Percentiles rank a stretch among this genome's conserved stretches.
Conservation (phyloP, 2,329 filamentous ascomycete species). For the Penicillium sp. region DNA sequence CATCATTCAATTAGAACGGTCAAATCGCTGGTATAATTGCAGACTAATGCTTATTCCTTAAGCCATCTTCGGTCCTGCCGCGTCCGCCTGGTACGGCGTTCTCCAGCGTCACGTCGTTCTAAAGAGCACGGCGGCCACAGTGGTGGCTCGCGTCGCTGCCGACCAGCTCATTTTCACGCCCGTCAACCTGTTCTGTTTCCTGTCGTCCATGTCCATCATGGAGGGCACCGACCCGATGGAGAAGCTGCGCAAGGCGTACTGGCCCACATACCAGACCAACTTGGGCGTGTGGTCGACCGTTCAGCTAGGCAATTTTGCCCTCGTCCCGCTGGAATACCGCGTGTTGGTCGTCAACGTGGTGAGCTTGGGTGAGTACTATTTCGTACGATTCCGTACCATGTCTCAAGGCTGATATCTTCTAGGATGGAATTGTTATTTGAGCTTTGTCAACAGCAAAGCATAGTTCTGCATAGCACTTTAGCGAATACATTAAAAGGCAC, state of each 20-base stretch:
- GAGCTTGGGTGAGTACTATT: constrained; percentile 55
- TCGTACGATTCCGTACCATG: neutral
- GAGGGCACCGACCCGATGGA: constrained; percentile 65
- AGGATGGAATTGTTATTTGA: constrained; percentile 60
- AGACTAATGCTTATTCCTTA: constrained; percentile 11
- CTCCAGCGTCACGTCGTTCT: constrained; percentile 68
- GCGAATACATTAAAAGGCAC: neutral
- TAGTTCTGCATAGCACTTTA: constrained; percentile 16
- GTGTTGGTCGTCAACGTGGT: constrained; percentile 84
- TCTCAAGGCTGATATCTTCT: constrained; percentile 12
- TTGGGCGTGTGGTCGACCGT: constrained; percentile 84
- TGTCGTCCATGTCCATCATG: constrained; percentile 77
- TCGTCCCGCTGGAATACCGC: constrained; percentile 77
- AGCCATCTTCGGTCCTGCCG: constrained; percentile 82
- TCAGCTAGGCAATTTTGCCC: constrained; percentile 81
- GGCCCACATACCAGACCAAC: constrained; percentile 71
- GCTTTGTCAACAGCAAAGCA: constrained; percentile 51
- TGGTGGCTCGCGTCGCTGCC: constrained; percentile 69
- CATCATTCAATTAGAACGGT: no score
- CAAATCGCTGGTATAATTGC: constrained; percentile 3
- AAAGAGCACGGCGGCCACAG: constrained; percentile 63
- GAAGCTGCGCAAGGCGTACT: constrained; percentile 69
- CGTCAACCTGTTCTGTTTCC: constrained; percentile 75
- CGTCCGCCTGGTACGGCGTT: constrained; percentile 80
- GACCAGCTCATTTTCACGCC: constrained; percentile 84